phyloP scores from a whole-genome alignment of 306 rosid genomes.

The Myrica gale region DNA sequence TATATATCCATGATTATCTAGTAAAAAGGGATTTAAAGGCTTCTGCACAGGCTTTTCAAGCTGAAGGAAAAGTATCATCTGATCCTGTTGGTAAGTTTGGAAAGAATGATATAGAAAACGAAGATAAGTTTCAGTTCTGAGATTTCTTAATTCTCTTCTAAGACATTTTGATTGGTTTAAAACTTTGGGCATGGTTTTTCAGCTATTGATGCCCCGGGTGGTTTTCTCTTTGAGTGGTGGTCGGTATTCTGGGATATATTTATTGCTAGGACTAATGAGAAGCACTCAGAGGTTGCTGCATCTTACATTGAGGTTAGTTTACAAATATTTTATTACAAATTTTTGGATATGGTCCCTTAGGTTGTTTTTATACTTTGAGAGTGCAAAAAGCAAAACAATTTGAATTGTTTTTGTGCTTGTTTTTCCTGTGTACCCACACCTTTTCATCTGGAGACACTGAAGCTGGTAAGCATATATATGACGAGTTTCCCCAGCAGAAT shows the following conservation, averaged over 20 bases:
- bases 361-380: conserved; percentile 17
- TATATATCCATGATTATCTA: conserved; percentile 90
- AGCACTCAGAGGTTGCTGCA: conserved; percentile 98
- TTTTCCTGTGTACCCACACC: not conserved
- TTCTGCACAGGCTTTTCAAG: conserved; percentile 96
- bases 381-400: too few species aligned
- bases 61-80: conserved; percentile 96
- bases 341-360: conserved; percentile 2
- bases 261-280: conserved; percentile 98
- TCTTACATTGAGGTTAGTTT: conserved; percentile 92
- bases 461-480: not conserved
- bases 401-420: not conserved
- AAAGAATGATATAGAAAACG: conserved; percentile 7
- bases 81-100: conserved; percentile 93
- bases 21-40: conserved; percentile 96
- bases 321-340: conserved; percentile 1
- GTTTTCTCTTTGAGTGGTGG: conserved; percentile 99
- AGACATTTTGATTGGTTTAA: conserved; percentile 17
- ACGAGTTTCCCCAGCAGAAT: not conserved
- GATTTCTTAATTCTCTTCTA: conserved; percentile 9
- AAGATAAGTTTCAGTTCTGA: conserved; percentile 9
- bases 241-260: conserved; percentile 99
- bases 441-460: not conserved
- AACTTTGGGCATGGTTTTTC: conserved; percentile 37
- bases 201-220: conserved; percentile 99